phyloP scores from a whole-genome alignment of 2,329 filamentous ascomycete species.

The Colletotrichum limetticola region DNA sequence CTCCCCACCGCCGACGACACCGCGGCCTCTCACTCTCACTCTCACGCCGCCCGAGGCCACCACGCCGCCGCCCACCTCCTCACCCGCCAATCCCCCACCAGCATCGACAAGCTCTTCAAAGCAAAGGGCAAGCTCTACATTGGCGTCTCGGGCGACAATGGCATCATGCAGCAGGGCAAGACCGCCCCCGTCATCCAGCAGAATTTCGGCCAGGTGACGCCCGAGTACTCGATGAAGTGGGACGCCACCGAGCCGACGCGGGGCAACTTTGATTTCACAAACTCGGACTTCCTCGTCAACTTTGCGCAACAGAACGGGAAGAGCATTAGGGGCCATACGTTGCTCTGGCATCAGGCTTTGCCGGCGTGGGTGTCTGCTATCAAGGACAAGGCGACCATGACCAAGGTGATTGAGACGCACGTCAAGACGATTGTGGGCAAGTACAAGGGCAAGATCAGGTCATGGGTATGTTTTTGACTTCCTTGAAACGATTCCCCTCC shows the following conservation, averaged over 20 bases:
- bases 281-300: conserved; percentile 69
- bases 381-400: conserved; percentile 62
- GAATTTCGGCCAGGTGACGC: conserved; percentile 73
- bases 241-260: conserved; percentile 62
- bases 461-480: conserved; percentile 54
- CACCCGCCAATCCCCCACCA: conserved; percentile 54
- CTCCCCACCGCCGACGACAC: conserved; percentile 44
- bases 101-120: conserved; percentile 66
- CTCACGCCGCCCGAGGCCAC: neutral
- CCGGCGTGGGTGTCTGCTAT: conserved; percentile 69
- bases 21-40: too few relatives aligned
- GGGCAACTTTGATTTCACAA: conserved; percentile 64
- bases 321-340: conserved; percentile 72
- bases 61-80: conserved; percentile 51
- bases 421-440: conserved; percentile 66
- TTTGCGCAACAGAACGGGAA: conserved; percentile 67
- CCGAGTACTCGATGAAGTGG: conserved; percentile 80
- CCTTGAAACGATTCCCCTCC: neutral
- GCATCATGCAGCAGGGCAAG: conserved; percentile 60
- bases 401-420: conserved; percentile 67
- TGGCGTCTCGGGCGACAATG: conserved; percentile 67
- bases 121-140: conserved; percentile 74
- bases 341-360: conserved; percentile 71
- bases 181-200: conserved; percentile 65
- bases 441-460: conserved; percentile 72